These are phyloP conservation scores for Chrysanthemum lavandulifolium DNA, from an alignment of 129 eudicot genomes.

Conservation along the genomic window DNA sequence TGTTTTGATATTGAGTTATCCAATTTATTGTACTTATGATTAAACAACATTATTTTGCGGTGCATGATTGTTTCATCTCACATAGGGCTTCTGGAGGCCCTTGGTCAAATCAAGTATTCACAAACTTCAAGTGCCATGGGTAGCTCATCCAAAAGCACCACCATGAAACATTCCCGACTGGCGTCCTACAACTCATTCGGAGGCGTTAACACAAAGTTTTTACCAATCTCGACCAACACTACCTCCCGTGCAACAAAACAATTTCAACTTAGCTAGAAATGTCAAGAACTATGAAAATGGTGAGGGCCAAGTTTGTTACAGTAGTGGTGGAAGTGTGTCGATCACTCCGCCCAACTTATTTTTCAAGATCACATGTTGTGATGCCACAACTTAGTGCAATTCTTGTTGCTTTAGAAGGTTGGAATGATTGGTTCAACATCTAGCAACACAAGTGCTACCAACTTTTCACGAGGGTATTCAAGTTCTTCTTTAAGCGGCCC, in stretches of 20 bases:
- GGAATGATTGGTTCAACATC: conserved; percentile 17
- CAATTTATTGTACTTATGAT: not conserved
- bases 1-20: not conserved
- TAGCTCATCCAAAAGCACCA: conserved; percentile 24
- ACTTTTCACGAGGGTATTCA: not conserved
- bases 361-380: not conserved
- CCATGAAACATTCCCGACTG: conserved; percentile 6
- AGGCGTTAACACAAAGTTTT: not conserved
- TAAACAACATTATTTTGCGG: conserved; percentile 25
- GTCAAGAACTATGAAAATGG: not conserved
- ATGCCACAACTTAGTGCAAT: conserved; percentile 13
- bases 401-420: conserved; percentile 13
- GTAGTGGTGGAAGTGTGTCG: not conserved
- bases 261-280: not conserved
- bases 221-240: conserved; percentile 8
- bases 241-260: not conserved
- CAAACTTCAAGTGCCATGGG: conserved; percentile 38
- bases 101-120: conserved; percentile 43
- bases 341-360: not conserved
- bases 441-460: not conserved
- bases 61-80: conserved; percentile 61
- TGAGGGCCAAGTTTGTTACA: conserved; percentile 5
- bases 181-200: conserved; percentile 28
- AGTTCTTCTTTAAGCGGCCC: not conserved
- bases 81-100: conserved; percentile 77